Evolutionary conservation across 768 basidiomycete species (phyloP), one percentile per base, ranked within the genome.

Genomic region (Clitopilus passeckerianus): DNA sequence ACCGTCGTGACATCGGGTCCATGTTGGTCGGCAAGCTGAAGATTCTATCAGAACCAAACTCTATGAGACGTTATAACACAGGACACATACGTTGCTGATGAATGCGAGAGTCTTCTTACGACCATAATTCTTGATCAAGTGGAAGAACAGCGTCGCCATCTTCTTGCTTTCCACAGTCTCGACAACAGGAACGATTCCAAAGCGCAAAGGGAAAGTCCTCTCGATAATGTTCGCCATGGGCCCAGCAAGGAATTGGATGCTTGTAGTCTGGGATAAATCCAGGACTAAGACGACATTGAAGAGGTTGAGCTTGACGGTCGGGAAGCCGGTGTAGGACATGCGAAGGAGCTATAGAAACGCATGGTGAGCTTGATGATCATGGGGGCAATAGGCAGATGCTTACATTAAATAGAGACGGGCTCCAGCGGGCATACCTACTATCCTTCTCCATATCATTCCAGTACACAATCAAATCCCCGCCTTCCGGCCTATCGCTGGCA

Each of bases 361-460:
- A 3, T 30, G 27, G 27, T 30, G 27, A 30, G 27, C 27, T 30
- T 30, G 4, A 30, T 30, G 7, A 30, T 30, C 27, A 30, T 30
- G 7, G n/a, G n/a, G n/a, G n/a, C n/a, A n/a, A n/a, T n/a, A 30
- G 7, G 27, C 27, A 18, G 46, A 50, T 18, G 71, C 81, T 41
- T 64, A 87, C 87, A 34, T 68, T 65, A 59, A 76, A 75, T 34
- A 89, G 66, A 16, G 83, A 83, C 6, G 82, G 67, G 30, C 69
- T 75, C 80, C 81, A 87, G 20, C 69, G 67, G 5, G 77, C 72
- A 60, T 89, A 89, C 56, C 83, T 85, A 41, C 74, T 77, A 71
- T 98, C 97, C 62, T 84, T 90, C 74, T 92, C 89, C 18, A 98
- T 72, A 67, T 99, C 87, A 70, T 98, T 99, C 88, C 89, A 91